Conservation (phyloP, 2,329 filamentous ascomycete genomes). For the Aspergillus arachidicola region DNA sequence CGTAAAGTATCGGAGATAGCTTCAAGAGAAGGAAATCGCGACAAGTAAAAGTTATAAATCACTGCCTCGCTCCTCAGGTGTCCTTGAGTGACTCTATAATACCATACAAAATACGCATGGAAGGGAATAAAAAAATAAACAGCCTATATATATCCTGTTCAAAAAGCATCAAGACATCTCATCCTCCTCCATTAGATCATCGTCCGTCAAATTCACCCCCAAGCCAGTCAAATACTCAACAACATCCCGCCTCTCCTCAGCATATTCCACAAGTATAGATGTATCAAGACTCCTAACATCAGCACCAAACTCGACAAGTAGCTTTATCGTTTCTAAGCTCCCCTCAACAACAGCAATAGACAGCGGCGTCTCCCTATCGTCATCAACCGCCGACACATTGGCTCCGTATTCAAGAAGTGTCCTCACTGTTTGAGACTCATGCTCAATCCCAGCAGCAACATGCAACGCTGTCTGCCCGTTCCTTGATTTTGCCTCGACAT, state of each 20-base stretch:
- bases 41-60: too few relatives aligned
- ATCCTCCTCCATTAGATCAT: background rate
- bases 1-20: too few relatives aligned
- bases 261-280: background rate
- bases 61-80: too few relatives aligned
- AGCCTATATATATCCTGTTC: background rate
- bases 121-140: too few relatives aligned
- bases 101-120: too few relatives aligned
- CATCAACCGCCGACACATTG: background rate
- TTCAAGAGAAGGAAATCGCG: too few relatives aligned
- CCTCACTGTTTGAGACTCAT: background rate
- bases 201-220: background rate
- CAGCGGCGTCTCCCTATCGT: background rate
- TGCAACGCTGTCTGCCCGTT: background rate
- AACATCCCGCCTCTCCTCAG: background rate
- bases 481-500: background rate
- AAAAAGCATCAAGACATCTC: background rate
- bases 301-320: background rate
- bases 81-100: too few relatives aligned
- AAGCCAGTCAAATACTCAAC: background rate
- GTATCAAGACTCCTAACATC: background rate
- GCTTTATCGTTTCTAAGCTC: background rate
- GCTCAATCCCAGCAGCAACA: background rate
- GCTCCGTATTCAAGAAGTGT: background rate
- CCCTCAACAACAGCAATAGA: background rate